Evolutionary conservation across 306 rosid species (phyloP), one percentile per base, ranked within the genome.

Genomic region (Castanea mollissima): DNA sequence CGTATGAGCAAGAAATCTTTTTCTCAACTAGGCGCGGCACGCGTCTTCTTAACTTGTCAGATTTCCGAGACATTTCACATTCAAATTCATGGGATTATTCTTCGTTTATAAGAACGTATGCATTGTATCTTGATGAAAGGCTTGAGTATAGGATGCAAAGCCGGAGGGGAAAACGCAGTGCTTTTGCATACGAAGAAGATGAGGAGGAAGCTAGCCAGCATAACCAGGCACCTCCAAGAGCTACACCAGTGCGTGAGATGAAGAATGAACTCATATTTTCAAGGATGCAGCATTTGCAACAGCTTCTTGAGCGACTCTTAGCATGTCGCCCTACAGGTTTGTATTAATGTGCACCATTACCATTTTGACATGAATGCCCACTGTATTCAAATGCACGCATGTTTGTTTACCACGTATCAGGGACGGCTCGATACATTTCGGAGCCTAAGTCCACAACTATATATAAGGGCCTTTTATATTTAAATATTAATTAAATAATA

Each of bases 301-400:
- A 90, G 80, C 86, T 96, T 49, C 97, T 96, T 41, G 98, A 91
- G 69, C 93, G 98, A 19, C 89, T 93, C 74, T 72, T 93, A 69
- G 98, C 97, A 60, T 90, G 96, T 81, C 99, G 97, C 23, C 99
- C 99, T 52, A 91, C 98, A 93, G 99, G 99, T 94, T 77, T 69
- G 79, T 74, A 21, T 41, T 41, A 41, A 41, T 41, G 12, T 8
- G 46, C 46, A 41, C 46, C 46, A 41, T 8, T 41, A 41, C 3
- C 3, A 41, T 41, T 41, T 41, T 41, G 46, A 8, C 8, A 41
- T 41, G 46, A 41, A 41, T 8, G 46, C 0, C 0, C 11, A 41
- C 46, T 41, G 46, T 41, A 41, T 8, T 41, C 46, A 41, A 41
- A 7, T 41, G 46, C 46, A 41, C 8, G 46, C 8, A 8, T 41